A percentile compares a stretch with the other conserved stretches of the same genome.
Conservation (phyloP, 306 rosid genomes). For the Pterocarpus macrocarpus region DNA sequence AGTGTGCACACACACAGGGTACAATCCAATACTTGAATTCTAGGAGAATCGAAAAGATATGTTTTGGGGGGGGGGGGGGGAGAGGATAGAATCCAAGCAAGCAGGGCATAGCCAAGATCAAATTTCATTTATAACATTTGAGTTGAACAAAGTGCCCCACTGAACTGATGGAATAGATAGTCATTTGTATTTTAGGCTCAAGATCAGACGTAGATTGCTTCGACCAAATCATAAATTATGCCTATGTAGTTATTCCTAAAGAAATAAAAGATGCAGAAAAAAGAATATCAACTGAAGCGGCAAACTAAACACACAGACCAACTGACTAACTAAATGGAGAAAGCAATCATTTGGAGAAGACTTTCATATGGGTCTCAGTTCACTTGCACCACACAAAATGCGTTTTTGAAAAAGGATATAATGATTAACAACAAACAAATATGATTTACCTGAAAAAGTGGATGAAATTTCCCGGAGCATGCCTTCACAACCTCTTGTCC, state of each 20-base stretch:
- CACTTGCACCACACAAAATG: not conserved
- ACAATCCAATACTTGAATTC: slow-evolving; percentile 13
- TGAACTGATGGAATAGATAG: not conserved
- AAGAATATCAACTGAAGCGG: slow-evolving; percentile 11
- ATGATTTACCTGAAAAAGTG: slow-evolving; percentile 79
- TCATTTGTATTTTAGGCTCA: not conserved
- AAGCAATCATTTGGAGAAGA: not conserved
- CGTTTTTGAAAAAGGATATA: not conserved
- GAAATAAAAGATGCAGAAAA: not conserved
- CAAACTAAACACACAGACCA: slow-evolving; percentile 24
- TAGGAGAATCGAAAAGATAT: not conserved
- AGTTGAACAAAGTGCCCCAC: not conserved
- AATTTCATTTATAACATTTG: slow-evolving; percentile 1
- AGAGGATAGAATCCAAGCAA: slow-evolving; percentile 15
- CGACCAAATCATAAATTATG: slow-evolving; percentile 9
- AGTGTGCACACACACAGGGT: no score
- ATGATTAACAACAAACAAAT: not conserved
- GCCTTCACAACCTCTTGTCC: slow-evolving; percentile 97
- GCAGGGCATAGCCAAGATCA: not conserved
- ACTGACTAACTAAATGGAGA: not conserved
- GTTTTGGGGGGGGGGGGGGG: not conserved
- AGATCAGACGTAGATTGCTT: slow-evolving; percentile 20
- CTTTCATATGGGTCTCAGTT: slow-evolving; percentile 12
- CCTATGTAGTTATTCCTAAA: not conserved
- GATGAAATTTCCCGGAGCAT: slow-evolving; percentile 96